A percentile compares a stretch with the other conserved stretches of the same genome.
These are phyloP conservation scores for Crithidia fasciculata DNA, from an alignment of 208 protist genomes.

Conservation along the genomic window DNA sequence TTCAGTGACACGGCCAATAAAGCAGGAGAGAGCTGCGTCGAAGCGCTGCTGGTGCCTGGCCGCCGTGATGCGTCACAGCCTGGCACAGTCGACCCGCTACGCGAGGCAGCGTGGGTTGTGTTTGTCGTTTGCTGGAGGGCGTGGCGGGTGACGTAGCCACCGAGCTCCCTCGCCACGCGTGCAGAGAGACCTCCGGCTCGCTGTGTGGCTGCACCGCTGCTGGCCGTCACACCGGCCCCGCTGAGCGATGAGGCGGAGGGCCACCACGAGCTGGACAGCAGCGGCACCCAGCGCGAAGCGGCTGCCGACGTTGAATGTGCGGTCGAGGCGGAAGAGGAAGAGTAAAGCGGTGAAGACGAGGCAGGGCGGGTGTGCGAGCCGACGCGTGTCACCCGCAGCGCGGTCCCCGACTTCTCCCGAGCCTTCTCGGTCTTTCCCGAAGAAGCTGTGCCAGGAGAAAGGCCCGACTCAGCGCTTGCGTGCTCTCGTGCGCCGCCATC, in stretches of 20 bases:
- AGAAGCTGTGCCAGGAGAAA: not conserved
- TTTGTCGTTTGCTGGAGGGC: conserved; percentile 13
- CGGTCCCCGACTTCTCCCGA: not conserved
- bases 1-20: conserved; percentile 12
- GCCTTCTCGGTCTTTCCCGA: not conserved
- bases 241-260: conserved; percentile 9
- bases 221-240: not conserved
- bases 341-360: not conserved
- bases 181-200: not conserved
- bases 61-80: not conserved
- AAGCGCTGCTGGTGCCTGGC: not conserved
- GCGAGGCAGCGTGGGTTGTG: not conserved
- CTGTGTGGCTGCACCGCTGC: not conserved
- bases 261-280: conserved; percentile 30
- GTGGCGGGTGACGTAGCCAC: conserved; percentile 23
- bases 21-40: conserved; percentile 5
- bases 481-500: not conserved
- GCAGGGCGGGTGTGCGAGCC: not conserved
- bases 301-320: not conserved
- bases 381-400: conserved; percentile 9
- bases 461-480: not conserved
- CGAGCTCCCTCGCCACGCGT: conserved; percentile 16
- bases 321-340: not conserved
- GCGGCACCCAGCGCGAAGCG: conserved; percentile 15
- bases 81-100: too few relatives aligned